Evolutionary conservation across 176 grass and related monocot genomes (phyloP).

Genomic region (Musa beccarii): DNA sequence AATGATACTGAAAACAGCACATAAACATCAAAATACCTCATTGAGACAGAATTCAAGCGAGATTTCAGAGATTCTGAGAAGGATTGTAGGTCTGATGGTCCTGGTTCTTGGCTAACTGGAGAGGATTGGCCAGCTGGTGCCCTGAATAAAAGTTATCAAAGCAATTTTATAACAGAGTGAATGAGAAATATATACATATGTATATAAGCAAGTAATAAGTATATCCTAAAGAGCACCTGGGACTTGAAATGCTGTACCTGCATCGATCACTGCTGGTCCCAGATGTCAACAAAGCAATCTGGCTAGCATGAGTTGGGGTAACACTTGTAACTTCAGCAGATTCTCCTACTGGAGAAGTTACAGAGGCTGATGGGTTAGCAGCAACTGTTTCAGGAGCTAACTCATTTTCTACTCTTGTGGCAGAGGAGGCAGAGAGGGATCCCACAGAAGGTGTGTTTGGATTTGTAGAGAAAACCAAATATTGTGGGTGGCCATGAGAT

Average conservation of each 20-base stretch:
- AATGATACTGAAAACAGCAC: neutral
- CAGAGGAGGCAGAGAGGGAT: slow-evolving; percentile 33
- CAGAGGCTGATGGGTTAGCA: slow-evolving; percentile 27
- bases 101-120: slow-evolving; percentile 46
- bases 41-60: slow-evolving; percentile 74
- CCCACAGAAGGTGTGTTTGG: slow-evolving; percentile 29
- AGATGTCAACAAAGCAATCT: slow-evolving; percentile 40
- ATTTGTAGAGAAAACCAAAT: slow-evolving; percentile 49
- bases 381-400: slow-evolving; percentile 22
- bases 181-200: neutral
- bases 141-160: slow-evolving; percentile 4
- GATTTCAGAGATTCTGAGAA: slow-evolving; percentile 85
- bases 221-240: slow-evolving; percentile 26
- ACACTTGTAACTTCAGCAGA: slow-evolving; percentile 24
- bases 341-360: slow-evolving; percentile 22
- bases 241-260: slow-evolving; percentile 40
- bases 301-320: slow-evolving; percentile 39
- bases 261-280: slow-evolving; percentile 40
- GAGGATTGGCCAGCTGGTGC: slow-evolving; percentile 57
- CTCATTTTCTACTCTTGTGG: slow-evolving; percentile 28
- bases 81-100: slow-evolving; percentile 64
- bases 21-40: slow-evolving; percentile 34
- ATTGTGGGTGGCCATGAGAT: slow-evolving; percentile 37
- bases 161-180: slow-evolving; percentile 15
- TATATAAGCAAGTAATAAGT: neutral